Conservation (phyloP, 805 yeast species). For the Saccharomycopsis babjevae region DNA sequence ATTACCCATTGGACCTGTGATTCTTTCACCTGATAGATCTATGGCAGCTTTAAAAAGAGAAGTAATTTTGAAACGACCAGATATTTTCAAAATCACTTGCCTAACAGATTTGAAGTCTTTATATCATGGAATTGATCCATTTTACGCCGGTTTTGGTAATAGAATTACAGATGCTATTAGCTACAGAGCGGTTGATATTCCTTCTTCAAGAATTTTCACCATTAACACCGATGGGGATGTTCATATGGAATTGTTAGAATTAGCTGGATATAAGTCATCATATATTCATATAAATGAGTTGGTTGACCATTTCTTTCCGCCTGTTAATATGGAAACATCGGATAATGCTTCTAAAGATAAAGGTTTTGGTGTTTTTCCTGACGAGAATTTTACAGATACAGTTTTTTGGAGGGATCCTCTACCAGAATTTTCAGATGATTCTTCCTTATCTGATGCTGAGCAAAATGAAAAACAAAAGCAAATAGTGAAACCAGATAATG, state of each 20-base stretch:
- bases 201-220: constrained; percentile 88
- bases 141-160: constrained; percentile 96
- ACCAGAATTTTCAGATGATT: constrained; percentile 43
- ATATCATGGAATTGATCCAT: constrained; percentile 48
- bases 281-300: constrained; percentile 85
- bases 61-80: constrained; percentile 89
- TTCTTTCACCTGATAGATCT: constrained; percentile 89
- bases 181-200: constrained; percentile 87
- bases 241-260: constrained; percentile 88
- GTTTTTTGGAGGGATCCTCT: constrained; percentile 88
- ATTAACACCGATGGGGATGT: constrained; percentile 96
- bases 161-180: constrained; percentile 93
- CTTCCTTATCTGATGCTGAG: constrained; percentile 28
- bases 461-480: constrained; percentile 12
- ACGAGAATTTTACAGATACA: constrained; percentile 70
- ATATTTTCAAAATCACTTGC: constrained; percentile 98
- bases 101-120: constrained; percentile 72
- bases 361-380: constrained; percentile 26
- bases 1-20: constrained; percentile 87
- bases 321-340: constrained; percentile 32
- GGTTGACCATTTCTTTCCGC: constrained; percentile 97
- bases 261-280: constrained; percentile 85
- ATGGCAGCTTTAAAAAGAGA: constrained; percentile 91
- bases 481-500: constrained; percentile 20
- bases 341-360: constrained; percentile 24